phyloP scores from a whole-genome alignment of 495 filamentous ascomycete species.

The Trichoderma parareesei region DNA sequence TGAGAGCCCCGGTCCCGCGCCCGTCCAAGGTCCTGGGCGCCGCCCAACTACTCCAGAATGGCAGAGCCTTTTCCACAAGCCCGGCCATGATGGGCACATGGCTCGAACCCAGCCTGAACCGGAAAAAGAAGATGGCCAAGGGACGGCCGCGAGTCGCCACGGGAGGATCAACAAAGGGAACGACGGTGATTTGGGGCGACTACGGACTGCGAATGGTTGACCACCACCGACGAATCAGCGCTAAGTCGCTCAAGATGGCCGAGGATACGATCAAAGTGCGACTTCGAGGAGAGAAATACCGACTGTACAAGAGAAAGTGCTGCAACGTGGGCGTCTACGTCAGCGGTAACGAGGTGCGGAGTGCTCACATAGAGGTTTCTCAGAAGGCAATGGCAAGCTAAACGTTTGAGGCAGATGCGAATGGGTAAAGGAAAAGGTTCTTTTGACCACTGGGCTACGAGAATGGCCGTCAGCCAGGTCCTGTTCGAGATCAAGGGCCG shows the following conservation, averaged over 20 bases:
- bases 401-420: conserved; percentile 44
- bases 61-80: conserved; percentile 68
- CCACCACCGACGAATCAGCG: conserved; percentile 83
- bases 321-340: conserved; percentile 93
- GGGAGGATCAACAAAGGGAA: conserved; percentile 83
- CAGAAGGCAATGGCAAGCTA: conserved; percentile 7
- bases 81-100: conserved; percentile 54
- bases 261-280: conserved; percentile 87
- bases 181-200: conserved; percentile 93
- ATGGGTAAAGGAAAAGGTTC: conserved; percentile 99
- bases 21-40: conserved; percentile 24
- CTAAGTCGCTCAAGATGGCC: conserved; percentile 76
- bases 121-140: conserved; percentile 80
- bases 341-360: conserved; percentile 76
- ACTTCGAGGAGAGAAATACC: conserved; percentile 85
- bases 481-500: conserved; percentile 88
- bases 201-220: conserved; percentile 91
- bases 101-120: conserved; percentile 69
- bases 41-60: conserved; percentile 21
- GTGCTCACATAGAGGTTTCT: background rate
- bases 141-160: conserved; percentile 81
- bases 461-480: conserved; percentile 79
- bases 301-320: conserved; percentile 79
- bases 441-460: conserved; percentile 92
- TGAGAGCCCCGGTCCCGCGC: conserved; percentile 17